A percentile compares a stretch with the other conserved stretches of the same genome.
phyloP scores from a whole-genome alignment of 2,329 filamentous ascomycete species.

The Fusarium coicis region DNA sequence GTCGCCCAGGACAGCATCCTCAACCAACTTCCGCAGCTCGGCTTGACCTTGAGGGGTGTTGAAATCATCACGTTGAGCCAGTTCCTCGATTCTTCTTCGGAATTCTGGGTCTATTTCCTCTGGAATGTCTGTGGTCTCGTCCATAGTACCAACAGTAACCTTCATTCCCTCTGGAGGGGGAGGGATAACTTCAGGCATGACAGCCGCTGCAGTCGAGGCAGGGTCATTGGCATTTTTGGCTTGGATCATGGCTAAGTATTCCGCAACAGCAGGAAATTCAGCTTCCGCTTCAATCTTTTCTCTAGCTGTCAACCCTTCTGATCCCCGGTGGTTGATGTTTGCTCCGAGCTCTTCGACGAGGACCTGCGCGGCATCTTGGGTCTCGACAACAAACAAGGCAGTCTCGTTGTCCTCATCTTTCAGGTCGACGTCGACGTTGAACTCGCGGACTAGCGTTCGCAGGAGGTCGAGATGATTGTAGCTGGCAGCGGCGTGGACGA shows the following conservation, averaged over 20 bases:
- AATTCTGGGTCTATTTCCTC: constrained; percentile 83
- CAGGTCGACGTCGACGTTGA: constrained; percentile 81
- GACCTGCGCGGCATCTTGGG: constrained; percentile 77
- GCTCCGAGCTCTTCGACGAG: constrained; percentile 86
- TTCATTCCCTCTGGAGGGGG: constrained; percentile 79
- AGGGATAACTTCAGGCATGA: constrained; percentile 59
- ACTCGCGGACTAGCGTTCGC: constrained; percentile 77
- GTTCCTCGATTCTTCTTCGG: constrained; percentile 84
- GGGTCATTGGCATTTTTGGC: constrained; percentile 44
- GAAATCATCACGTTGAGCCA: constrained; percentile 87
- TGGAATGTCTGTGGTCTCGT: constrained; percentile 67
- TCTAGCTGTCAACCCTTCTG: constrained; percentile 80
- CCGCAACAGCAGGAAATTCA: constrained; percentile 38
- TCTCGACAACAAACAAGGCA: constrained; percentile 92
- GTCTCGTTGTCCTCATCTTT: constrained; percentile 93
- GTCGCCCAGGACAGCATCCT: constrained; percentile 80
- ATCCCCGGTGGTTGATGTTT: constrained; percentile 72
- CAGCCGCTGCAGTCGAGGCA: constrained; percentile 42
- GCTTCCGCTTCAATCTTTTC: constrained; percentile 71
- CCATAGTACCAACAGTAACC: constrained; percentile 81
- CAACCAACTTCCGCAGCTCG: constrained; percentile 80
- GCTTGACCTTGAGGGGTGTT: constrained; percentile 82
- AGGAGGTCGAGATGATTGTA: constrained; percentile 89
- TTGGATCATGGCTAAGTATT: constrained; percentile 37
- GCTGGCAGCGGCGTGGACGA: constrained; percentile 91